phyloP scores from a whole-genome alignment of 2,329 filamentous ascomycete species.

The Herpotrichia juniperi region DNA sequence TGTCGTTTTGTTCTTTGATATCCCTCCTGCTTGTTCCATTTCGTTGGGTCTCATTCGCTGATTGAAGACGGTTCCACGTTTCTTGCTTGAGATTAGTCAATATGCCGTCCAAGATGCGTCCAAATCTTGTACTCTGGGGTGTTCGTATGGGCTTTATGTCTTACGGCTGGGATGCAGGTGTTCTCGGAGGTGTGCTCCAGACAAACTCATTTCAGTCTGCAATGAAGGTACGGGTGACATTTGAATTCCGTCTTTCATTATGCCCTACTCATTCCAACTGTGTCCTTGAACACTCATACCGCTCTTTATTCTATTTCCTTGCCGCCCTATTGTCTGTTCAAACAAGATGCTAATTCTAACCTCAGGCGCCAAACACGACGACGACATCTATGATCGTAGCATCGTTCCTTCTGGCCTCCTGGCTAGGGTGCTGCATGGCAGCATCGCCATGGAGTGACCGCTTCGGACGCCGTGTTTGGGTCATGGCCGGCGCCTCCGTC shows the following conservation, averaged over 20 bases:
- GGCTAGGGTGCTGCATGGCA: conserved; percentile 33
- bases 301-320: not conserved
- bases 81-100: too few species aligned
- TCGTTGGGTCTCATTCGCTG: too few species aligned
- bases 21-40: not conserved
- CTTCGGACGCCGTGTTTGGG: conserved; percentile 32
- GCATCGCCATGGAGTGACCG: conserved; percentile 26
- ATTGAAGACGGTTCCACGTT: too few species aligned
- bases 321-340: not conserved
- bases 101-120: conserved; percentile 11
- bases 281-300: not conserved
- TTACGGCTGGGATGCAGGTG: conserved; percentile 45
- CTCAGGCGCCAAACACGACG: conserved; percentile 28
- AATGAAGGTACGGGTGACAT: conserved; percentile 35
- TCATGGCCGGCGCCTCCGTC: conserved; percentile 28
- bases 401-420: conserved; percentile 36
- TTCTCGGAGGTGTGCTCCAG: conserved; percentile 39
- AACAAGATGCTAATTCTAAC: not conserved
- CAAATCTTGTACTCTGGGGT: conserved; percentile 15
- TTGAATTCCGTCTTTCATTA: not conserved
- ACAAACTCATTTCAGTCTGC: conserved; percentile 36
- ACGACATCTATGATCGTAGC: conserved; percentile 36
- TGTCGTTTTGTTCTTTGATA: not conserved
- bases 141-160: conserved; percentile 40
- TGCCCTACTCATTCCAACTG: not conserved